A percentile compares a stretch with the other conserved stretches of the same genome.
phyloP scores from a whole-genome alignment of 768 basidiomycete genomes.

The Lactarius trivialis region DNA sequence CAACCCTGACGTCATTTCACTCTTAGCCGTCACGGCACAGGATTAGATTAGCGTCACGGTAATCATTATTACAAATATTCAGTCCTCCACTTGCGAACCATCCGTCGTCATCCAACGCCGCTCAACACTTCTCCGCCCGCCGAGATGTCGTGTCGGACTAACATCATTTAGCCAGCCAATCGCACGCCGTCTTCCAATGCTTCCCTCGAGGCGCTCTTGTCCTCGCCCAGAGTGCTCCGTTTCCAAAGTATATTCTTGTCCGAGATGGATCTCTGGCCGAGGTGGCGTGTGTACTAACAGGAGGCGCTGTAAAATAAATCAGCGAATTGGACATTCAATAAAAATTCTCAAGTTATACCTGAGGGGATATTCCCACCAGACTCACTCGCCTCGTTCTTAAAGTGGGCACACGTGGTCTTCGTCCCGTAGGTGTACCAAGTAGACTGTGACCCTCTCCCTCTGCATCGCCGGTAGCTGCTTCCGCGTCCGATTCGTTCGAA shows the following conservation, averaged over 20 bases:
- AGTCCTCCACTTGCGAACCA: neutral
- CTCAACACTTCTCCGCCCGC: slow-evolving; percentile 14
- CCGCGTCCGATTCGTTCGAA: slow-evolving; percentile 27
- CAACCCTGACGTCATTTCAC: slow-evolving; percentile 17
- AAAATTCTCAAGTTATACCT: slow-evolving; percentile 38
- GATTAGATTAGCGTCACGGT: neutral
- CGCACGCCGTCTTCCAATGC: slow-evolving; percentile 14
- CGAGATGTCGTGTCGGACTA: slow-evolving; percentile 1
- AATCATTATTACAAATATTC: neutral
- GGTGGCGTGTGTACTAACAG: slow-evolving; percentile 62
- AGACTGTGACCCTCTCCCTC: slow-evolving; percentile 24
- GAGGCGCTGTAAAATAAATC: slow-evolving; percentile 40
- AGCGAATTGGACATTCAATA: slow-evolving; percentile 1
- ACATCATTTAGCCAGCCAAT: slow-evolving; percentile 7
- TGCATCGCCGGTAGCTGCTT: slow-evolving; percentile 27
- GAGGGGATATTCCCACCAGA: slow-evolving; percentile 66
- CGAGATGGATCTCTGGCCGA: slow-evolving; percentile 33
- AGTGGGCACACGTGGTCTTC: slow-evolving; percentile 31
- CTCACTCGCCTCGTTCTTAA: slow-evolving; percentile 48
- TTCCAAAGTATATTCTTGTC: slow-evolving; percentile 6
- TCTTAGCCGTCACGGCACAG: neutral
- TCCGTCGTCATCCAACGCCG: neutral
- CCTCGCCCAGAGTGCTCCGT: slow-evolving; percentile 5
- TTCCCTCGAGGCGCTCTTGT: neutral
- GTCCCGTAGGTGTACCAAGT: slow-evolving; percentile 15